These are phyloP conservation scores for Aquilaria agallochum DNA, from an alignment of 441 rosid genomes.

Conservation along the genomic window DNA sequence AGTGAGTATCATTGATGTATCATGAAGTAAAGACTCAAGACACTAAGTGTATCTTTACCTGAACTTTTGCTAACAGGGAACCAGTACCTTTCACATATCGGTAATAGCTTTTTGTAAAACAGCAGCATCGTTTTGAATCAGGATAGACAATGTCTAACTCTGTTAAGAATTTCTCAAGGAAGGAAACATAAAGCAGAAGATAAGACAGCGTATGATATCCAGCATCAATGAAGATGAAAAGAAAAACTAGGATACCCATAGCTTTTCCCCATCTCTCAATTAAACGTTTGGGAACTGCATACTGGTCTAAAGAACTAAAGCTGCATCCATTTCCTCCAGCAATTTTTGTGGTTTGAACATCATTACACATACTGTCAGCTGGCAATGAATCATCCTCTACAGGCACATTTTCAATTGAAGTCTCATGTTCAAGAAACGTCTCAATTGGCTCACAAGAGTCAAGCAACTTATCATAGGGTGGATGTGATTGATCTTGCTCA, in stretches of 20 bases:
- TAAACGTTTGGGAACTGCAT: slow-evolving; percentile 65
- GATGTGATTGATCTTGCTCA: slow-evolving; percentile 34
- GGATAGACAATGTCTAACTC: slow-evolving; percentile 77
- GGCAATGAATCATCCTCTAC: slow-evolving; percentile 20
- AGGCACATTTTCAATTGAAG: slow-evolving; percentile 21
- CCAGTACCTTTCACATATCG: slow-evolving; percentile 94
- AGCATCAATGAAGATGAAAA: slow-evolving; percentile 5
- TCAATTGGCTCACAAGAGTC: slow-evolving; percentile 69
- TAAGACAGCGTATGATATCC: background rate
- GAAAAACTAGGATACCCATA: slow-evolving; percentile 69
- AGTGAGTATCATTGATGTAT: no score
- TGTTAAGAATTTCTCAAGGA: slow-evolving; percentile 31
- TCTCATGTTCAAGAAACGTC: slow-evolving; percentile 59
- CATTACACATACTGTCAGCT: slow-evolving; percentile 19
- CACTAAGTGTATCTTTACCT: slow-evolving; percentile 33
- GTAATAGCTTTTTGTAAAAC: slow-evolving; percentile 94
- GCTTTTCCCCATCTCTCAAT: slow-evolving; percentile 96
- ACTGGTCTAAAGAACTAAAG: slow-evolving; percentile 32
- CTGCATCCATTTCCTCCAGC: slow-evolving; percentile 26
- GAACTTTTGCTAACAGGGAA: slow-evolving; percentile 79
- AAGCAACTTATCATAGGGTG: slow-evolving; percentile 39
- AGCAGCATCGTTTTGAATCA: slow-evolving; percentile 87
- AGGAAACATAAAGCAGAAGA: slow-evolving; percentile 2
- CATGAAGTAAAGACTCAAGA: no score
- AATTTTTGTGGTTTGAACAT: slow-evolving; percentile 22